Base-by-base conservation (phyloP, 306 rosid genomes). In the Quercus suber region DNA sequence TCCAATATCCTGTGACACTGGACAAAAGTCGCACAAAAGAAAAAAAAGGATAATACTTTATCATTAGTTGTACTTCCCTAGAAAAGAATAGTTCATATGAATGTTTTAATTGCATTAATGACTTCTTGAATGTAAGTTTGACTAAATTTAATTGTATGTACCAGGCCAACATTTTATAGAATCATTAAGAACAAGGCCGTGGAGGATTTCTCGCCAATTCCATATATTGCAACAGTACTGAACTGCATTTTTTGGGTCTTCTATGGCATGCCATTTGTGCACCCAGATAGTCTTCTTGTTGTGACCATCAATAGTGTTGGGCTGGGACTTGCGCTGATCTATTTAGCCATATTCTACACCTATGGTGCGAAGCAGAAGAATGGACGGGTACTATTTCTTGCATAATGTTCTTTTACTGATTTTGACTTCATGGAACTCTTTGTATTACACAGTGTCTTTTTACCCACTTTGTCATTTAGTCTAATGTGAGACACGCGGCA, bases 231-330 rank as follows among this genome's bases (percentile, higher is more conserved):
- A 9, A 86, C 93, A 0, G 83, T 84, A 5, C 33, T 94, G 5
- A 94, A 92, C 73, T 94, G 98, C 82, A 63, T 93, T 6, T 86
- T 84, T 11, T 94, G 97, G 97, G 69, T 87, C 3, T 83, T 89
- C 37, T 94, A 92, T 56, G 98, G 97, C 13, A 6, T 92, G 84
- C 97, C 98, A 3, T 86, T 92, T 60, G 89, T 94, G 51, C 92
- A 89, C 45, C 93, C 94, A 0, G 21, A 94, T 18, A 94, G 93
- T 57, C 4, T 82, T 69, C 86, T 94, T 19, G 94, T 92, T 0
- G 59, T 86, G 55, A 88, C 94, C 41, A 92, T 90, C 21, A 94
- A 94, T 49, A 25, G 73, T 9, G 68, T 87, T 78, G 97, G 98
- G 0, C 90, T 94, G 19, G 78, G 41, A 0, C 27, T 94, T 1